These are phyloP conservation scores for Casuarina equisetifolia DNA, from an alignment of 306 rosid species.

Conservation along the genomic window DNA sequence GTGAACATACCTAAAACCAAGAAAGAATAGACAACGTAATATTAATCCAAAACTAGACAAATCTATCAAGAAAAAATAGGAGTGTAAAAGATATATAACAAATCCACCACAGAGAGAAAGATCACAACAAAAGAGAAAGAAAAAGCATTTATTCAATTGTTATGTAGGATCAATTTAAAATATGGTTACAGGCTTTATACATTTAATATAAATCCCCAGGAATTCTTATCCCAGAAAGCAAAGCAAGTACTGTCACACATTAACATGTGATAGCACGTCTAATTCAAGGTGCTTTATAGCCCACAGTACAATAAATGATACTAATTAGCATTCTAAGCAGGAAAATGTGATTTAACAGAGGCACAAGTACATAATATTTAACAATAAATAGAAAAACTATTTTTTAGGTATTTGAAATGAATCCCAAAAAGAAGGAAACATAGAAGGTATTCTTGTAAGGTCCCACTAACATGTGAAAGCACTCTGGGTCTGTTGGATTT, in stretches of 20 bases:
- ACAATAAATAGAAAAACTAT: background rate
- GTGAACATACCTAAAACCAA: constrained; percentile 84
- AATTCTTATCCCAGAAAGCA: background rate
- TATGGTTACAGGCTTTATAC: background rate
- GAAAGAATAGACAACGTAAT: background rate
- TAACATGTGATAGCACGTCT: background rate
- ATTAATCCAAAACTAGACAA: constrained; percentile 2
- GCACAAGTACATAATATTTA: background rate
- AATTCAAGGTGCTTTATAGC: constrained; percentile 19
- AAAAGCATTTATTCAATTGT: background rate
- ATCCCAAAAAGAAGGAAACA: constrained; percentile 17
- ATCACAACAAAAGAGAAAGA: no score
- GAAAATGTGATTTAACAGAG: background rate
- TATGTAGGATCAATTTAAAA: background rate
- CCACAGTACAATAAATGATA: constrained; percentile 6
- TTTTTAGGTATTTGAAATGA: background rate
- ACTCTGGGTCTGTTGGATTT: constrained; percentile 98
- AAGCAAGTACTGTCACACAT: background rate
- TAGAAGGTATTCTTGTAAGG: background rate
- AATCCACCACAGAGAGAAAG: background rate
- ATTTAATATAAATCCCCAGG: background rate
- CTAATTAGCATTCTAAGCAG: background rate
- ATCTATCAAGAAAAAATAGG: background rate
- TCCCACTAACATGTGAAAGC: constrained; percentile 97
- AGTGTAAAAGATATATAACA: background rate